phyloP scores from a whole-genome alignment of 257 asterid genomes.

The Nicotiana undulata region DNA sequence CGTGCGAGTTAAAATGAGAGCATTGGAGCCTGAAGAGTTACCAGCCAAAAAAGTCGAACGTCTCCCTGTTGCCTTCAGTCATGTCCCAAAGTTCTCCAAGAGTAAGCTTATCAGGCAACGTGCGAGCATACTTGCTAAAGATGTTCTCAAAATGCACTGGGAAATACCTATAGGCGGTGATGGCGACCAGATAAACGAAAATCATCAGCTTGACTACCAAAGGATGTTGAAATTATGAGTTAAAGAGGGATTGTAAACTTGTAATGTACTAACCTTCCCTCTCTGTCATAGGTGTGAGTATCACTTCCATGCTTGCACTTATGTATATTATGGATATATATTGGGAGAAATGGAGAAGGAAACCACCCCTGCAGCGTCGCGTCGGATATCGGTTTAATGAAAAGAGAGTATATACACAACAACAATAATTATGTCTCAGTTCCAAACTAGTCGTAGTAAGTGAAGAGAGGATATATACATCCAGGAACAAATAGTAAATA shows the following conservation, averaged over 20 bases:
- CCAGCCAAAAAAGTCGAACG: constrained; percentile 50
- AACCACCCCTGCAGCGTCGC: constrained; percentile 51
- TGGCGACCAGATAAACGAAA: not conserved
- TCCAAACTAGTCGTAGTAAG: not conserved
- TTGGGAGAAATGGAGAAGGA: constrained; percentile 68
- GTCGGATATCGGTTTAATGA: not conserved
- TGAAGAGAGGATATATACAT: not conserved
- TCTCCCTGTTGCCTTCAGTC: constrained; percentile 55
- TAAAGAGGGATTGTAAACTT: not conserved
- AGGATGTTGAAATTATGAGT: too few relatives aligned
- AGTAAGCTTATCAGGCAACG: constrained; percentile 69
- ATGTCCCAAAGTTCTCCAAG: constrained; percentile 62
- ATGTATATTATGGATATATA: constrained; percentile 65
- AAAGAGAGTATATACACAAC: not conserved
- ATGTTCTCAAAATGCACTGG: constrained; percentile 71
- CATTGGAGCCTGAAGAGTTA: not conserved
- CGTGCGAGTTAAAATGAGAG: too few relatives aligned
- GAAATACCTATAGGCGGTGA: constrained; percentile 30
- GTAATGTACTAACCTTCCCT: constrained; percentile 54
- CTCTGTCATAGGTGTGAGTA: constrained; percentile 57
- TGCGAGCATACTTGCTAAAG: constrained; percentile 56
- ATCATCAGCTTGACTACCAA: not conserved
- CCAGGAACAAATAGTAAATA: too few relatives aligned
- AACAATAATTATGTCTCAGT: not conserved
- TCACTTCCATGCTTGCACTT: constrained; percentile 84